Evolutionary conservation across 202 grass and related monocot species (phyloP), one percentile per base, ranked within the genome.

Genomic region (Digitaria exilis): DNA sequence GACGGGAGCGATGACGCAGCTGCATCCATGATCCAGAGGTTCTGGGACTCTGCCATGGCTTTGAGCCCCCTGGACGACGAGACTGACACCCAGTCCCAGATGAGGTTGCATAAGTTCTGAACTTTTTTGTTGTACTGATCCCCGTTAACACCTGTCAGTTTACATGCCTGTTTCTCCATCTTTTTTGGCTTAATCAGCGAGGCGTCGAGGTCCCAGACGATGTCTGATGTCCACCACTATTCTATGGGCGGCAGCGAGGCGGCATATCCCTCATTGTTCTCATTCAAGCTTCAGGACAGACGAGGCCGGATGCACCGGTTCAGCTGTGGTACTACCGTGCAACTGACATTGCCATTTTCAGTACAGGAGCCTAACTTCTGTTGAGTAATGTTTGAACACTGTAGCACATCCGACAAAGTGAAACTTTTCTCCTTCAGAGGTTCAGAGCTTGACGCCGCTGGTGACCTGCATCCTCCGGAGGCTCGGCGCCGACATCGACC

Each of bases 21-120:
- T 0, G 77, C 83, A 41, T 92, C 91, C 15, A 70, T 89, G 73
- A 92, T 97, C 60, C 92, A 97, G 71, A 90, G 91, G 81, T 94
- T 97, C 59, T 97, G 89, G 92, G 92, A 92, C 65, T 87, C 91
- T 2, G 83, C 89, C 30, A 87, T 97, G 88, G 84, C 91, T 12
- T 56, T 88, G 43, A 64, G 80, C 6, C 87, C 88, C 12, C 26
- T 87, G 2, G 94, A 97, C 1, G 86, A 92, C 34, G 91, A 97
- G 46, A 84, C 81, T 3, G 83, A 90, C 29, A 48, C 76, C 44
- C 54, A 81, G 48, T 87, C 85, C 25, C 79, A 82, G 14, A 82
- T 81, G 61, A 92, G 90, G 90, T 92, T 76, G 22, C 26, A 7
- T 0, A 2, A 28, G 12, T 37, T 17, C 42, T 42, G 28, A 30